Conservation (phyloP, 2,329 filamentous ascomycete genomes). For the Aspergillus phoenicis region DNA sequence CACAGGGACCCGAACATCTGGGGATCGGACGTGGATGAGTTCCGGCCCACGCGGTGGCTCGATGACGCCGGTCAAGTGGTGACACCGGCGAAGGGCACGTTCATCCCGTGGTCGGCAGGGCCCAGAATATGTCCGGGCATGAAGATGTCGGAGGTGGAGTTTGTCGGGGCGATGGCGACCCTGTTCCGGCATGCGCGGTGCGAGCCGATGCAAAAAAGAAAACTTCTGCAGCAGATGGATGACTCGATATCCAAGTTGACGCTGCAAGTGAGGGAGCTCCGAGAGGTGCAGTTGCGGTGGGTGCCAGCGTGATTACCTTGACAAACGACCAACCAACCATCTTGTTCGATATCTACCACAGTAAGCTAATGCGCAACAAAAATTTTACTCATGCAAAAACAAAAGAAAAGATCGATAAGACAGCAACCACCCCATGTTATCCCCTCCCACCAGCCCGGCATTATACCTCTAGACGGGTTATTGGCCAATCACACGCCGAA, state of each 20-base stretch:
- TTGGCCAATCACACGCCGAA: not conserved
- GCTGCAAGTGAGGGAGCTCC: conserved; percentile 5
- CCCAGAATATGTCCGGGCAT: conserved; percentile 56
- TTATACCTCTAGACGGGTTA: not conserved
- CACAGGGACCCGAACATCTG: conserved; percentile 6
- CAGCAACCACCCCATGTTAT: no score
- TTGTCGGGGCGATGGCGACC: conserved; percentile 50
- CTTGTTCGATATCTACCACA: not conserved
- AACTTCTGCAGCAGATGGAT: not conserved
- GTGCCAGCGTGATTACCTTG: not conserved
- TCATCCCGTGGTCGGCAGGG: conserved; percentile 53
- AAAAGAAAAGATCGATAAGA: not conserved
- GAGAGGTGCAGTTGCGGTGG: conserved; percentile 7
- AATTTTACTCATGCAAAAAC: no score
- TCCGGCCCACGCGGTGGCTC: conserved; percentile 17
- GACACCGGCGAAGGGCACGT: conserved; percentile 45
- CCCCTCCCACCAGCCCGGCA: no score
- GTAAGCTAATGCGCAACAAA: not conserved
- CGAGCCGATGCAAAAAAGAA: conserved; percentile 12
- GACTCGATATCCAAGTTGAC: conserved; percentile 2
- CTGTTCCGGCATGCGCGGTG: conserved; percentile 39
- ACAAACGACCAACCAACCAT: not conserved
- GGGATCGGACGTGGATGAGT: conserved; percentile 8
- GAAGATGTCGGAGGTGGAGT: conserved; percentile 61
- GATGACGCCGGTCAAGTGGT: conserved; percentile 29